Evolutionary conservation across 257 asterid species (phyloP).

Genomic region (Petrea volubilis): DNA sequence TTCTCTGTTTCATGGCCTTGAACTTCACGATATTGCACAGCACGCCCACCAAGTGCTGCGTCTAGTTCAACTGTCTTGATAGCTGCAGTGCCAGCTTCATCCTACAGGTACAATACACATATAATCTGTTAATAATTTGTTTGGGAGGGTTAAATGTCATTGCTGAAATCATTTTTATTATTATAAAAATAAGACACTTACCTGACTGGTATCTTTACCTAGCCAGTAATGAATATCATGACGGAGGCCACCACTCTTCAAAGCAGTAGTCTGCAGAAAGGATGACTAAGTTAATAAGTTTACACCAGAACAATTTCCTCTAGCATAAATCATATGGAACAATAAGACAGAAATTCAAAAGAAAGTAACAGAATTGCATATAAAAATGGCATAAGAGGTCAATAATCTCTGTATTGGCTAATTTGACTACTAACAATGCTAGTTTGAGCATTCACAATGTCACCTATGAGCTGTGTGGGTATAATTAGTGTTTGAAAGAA

Average conservation of each 20-base stretch:
- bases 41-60: constrained; percentile 73
- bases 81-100: constrained; percentile 69
- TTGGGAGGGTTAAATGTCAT: neutral
- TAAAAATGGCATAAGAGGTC: neutral
- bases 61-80: constrained; percentile 84
- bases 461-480: neutral
- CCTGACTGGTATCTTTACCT: constrained; percentile 76
- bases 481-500: neutral
- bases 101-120: constrained; percentile 31
- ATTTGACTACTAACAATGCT: constrained; percentile 4
- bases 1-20: constrained; percentile 85
- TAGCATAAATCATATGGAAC: neutral
- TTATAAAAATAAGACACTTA: constrained; percentile 26
- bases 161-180: too few relatives aligned
- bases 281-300: constrained; percentile 23
- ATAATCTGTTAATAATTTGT: constrained; percentile 7
- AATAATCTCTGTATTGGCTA: neutral
- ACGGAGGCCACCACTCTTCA: constrained; percentile 54
- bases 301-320: constrained; percentile 3
- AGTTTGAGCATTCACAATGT: neutral
- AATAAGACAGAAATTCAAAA: neutral
- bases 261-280: constrained; percentile 57
- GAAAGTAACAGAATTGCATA: neutral
- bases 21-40: constrained; percentile 86
- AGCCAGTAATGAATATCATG: constrained; percentile 85